Base-by-base conservation (phyloP, 768 basidiomycete genomes). In the Artomyces pyxidatus region DNA sequence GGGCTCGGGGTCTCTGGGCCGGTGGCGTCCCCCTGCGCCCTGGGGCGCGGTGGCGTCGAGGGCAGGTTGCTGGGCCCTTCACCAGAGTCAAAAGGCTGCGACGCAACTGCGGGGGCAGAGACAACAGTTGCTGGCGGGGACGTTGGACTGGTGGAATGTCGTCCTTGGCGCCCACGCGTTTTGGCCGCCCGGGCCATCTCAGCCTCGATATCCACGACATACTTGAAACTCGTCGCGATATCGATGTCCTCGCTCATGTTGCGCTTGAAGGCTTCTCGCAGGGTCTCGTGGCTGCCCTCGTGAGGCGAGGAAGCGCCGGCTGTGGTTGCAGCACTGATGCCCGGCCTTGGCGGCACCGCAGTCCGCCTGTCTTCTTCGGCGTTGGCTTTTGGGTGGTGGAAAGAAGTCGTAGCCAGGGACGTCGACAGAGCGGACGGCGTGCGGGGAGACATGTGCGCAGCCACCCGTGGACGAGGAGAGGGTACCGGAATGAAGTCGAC, bases 341-440 rank as follows among this genome's bases (percentile, higher is more conserved):
- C 32, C 23, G 49, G 32, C 37, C 25, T 35, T 49, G 44, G 32
- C 28, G 42, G 58, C n/a, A 52, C 25, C 44, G 52, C 50, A 26
- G 55, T 29, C 42, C 49, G 50, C 32, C 29, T 48, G 42, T 21
- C 12, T 11, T n/a, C 50, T 49, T 56, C 61, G 32, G 54, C 56
- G 45, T 49, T 57, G 21, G 68, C 68, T 48, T 63, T 72, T 4
- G 77, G 74, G 56, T 78, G 69, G 50, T 83, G 74, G 55, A 85
- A 78, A 14, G 68, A 66, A 17, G 82, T 72, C 19, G 75, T 76
- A 6, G 73, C 78, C 38, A 88, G 68, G 28, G 85, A 86, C n/a
- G 77, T 77, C 17, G 85, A 87, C 37, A 88, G 74, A 5, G 81
- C 77, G 45, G 85, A 88, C 27, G 72, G 52, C 39, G 35, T 49